Evolutionary conservation across 2,329 filamentous ascomycete genomes (phyloP).

Genomic region (Phialemonium atrogriseum): DNA sequence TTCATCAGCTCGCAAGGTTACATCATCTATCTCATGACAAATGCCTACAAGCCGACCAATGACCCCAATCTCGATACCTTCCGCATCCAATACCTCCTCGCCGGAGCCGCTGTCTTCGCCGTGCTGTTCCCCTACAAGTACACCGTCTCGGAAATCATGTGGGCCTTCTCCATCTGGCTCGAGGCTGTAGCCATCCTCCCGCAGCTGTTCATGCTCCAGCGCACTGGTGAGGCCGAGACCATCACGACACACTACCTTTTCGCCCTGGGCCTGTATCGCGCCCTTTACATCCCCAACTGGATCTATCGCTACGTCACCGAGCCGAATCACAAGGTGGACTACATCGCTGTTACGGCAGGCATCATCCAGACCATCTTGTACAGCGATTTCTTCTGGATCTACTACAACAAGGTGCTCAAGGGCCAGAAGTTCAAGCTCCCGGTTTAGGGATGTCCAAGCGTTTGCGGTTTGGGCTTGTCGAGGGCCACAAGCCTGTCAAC

Average conservation of each 20-base stretch:
- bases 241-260: slow-evolving; percentile 98
- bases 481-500: too few species aligned
- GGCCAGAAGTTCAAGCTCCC: slow-evolving; percentile 83
- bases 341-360: slow-evolving; percentile 81
- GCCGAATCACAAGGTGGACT: slow-evolving; percentile 63
- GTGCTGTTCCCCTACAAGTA: slow-evolving; percentile 82
- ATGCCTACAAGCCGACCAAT: slow-evolving; percentile 93
- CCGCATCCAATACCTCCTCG: slow-evolving; percentile 89
- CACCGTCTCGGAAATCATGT: slow-evolving; percentile 75
- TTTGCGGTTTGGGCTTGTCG: not conserved
- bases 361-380: slow-evolving; percentile 92
- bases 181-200: slow-evolving; percentile 94
- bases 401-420: slow-evolving; percentile 93
- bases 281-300: slow-evolving; percentile 98
- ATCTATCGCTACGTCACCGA: slow-evolving; percentile 83
- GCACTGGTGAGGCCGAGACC: slow-evolving; percentile 97
- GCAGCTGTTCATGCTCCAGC: slow-evolving; percentile 95
- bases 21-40: slow-evolving; percentile 96
- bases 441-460: slow-evolving; percentile 43
- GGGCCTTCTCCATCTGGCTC: slow-evolving; percentile 98
- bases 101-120: slow-evolving; percentile 68
- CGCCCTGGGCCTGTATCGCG: slow-evolving; percentile 82
- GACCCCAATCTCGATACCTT: slow-evolving; percentile 97
- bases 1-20: slow-evolving; percentile 88
- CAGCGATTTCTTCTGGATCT: slow-evolving; percentile 99